Evolutionary conservation across 2,329 filamentous ascomycete species (phyloP), one percentile per base, ranked within the genome.

Genomic region (Paraphoma chrysanthemicola): DNA sequence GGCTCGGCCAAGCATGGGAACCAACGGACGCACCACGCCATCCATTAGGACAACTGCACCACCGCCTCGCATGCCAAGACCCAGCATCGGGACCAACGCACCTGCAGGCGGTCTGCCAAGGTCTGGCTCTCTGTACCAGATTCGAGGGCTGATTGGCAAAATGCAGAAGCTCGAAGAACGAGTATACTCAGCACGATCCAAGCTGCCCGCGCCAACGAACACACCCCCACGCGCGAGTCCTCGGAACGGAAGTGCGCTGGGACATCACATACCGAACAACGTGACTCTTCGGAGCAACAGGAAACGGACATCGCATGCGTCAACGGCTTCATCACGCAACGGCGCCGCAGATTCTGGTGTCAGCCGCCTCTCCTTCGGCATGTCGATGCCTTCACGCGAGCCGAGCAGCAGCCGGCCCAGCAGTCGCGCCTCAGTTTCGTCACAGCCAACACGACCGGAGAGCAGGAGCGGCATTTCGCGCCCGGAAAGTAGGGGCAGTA

Each of bases 131-230:
- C 86, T 99, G 48, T 90, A 91, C 64, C 95, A 99, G 75, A 96
- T 99, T 70, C 92, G 94, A 62, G 90, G 90, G 30, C 88, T 99
- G 63, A 97, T 96, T 56, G 93, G 92, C 29, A 95, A 98, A 79
- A 97, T 98, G 93, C 92, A 97, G 78, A 91, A 92, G 65, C 88
- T 99, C 59, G 95, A 98, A 76, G 92, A 95, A 61, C 87, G 95
- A 44, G 94, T 99, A 9, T 93, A 98, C 59, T 92, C 90, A 23
- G 95, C 90, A 16, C 88, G 93, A 66, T 97, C 94, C 39, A 97
- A 95, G 78, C 85, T 99, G 17, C 95, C 95, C 2, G 92, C 90
- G 1, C 92, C 93, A 2, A 84, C 87, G 7, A 84, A 82, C 52
- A 95, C 90, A 0, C 93, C 93, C 4, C 92, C 93, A 16, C 88